These are phyloP conservation scores for Hypoxylon sp. DNA, from an alignment of 2,329 filamentous ascomycete genomes.

Conservation along the genomic window DNA sequence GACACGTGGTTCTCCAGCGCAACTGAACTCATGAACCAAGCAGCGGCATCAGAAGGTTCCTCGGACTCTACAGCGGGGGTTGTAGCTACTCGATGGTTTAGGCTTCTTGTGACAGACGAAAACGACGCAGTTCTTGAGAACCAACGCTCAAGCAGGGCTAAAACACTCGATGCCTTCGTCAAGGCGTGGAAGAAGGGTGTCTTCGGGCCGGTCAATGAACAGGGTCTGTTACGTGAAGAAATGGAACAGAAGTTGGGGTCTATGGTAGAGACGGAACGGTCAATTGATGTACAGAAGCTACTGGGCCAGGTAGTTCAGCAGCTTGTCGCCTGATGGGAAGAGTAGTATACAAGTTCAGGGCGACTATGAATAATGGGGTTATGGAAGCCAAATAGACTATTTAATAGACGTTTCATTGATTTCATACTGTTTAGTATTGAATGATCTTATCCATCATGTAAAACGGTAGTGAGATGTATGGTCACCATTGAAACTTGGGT, in stretches of 20 bases:
- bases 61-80: slow-evolving; percentile 20
- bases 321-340: slow-evolving; percentile 20
- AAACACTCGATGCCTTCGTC: slow-evolving; percentile 61
- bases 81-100: slow-evolving; percentile 59
- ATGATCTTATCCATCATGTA: background rate
- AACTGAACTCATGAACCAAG: slow-evolving; percentile 63
- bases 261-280: slow-evolving; percentile 60
- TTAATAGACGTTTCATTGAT: slow-evolving; percentile 14
- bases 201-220: slow-evolving; percentile 55
- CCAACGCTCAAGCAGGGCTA: slow-evolving; percentile 64
- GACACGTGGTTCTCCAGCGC: slow-evolving; percentile 68
- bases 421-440: background rate
- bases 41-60: slow-evolving; percentile 47
- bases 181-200: slow-evolving; percentile 61
- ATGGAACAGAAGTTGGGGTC: slow-evolving; percentile 54
- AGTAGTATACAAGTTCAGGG: background rate
- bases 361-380: slow-evolving; percentile 4
- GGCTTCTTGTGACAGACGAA: slow-evolving; percentile 63
- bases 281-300: slow-evolving; percentile 62
- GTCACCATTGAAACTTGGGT: too few species aligned
- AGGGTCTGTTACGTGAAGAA: slow-evolving; percentile 46
- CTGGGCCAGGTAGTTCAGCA: slow-evolving; percentile 57
- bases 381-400: background rate
- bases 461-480: too few species aligned
- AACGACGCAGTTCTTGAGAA: slow-evolving; percentile 65